Conservation (phyloP, 371 early-diverging fungal genomes). For the Cokeromyces recurvatus region DNA sequence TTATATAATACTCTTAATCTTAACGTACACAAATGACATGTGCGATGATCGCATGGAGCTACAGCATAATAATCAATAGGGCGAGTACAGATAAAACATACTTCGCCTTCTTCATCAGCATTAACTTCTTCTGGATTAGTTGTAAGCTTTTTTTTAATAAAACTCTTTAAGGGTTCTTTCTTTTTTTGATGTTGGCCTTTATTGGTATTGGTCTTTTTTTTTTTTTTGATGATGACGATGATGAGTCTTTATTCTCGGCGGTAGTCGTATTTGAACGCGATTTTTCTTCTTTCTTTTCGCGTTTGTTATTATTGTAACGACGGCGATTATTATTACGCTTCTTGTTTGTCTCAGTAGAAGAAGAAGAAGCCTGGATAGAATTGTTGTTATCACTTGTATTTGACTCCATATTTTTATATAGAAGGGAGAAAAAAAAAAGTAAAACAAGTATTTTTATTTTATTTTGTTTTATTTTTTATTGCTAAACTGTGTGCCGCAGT, state of each 20-base stretch:
- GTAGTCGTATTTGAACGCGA: too few relatives aligned
- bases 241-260: too few relatives aligned
- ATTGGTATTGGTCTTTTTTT: neutral
- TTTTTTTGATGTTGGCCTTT: neutral
- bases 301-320: conserved; percentile 1
- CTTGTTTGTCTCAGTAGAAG: conserved; percentile 3
- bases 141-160: neutral
- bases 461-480: too few relatives aligned
- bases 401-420: neutral
- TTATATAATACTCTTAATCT: conserved; percentile 87
- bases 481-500: too few relatives aligned
- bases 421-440: neutral
- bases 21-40: conserved; percentile 88
- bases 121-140: conserved; percentile 20
- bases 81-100: conserved; percentile 92
- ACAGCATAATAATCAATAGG: conserved; percentile 77
- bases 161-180: too few relatives aligned
- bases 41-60: conserved; percentile 87
- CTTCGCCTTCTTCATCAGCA: conserved; percentile 40
- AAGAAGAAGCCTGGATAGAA: neutral
- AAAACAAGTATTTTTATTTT: too few relatives aligned
- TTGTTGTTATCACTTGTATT: too few relatives aligned
- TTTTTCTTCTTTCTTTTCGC: neutral
- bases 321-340: conserved; percentile 4
- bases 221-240: neutral